phyloP scores from a whole-genome alignment of 1,284 basidiomycete genomes.

The Trametes versicolor region DNA sequence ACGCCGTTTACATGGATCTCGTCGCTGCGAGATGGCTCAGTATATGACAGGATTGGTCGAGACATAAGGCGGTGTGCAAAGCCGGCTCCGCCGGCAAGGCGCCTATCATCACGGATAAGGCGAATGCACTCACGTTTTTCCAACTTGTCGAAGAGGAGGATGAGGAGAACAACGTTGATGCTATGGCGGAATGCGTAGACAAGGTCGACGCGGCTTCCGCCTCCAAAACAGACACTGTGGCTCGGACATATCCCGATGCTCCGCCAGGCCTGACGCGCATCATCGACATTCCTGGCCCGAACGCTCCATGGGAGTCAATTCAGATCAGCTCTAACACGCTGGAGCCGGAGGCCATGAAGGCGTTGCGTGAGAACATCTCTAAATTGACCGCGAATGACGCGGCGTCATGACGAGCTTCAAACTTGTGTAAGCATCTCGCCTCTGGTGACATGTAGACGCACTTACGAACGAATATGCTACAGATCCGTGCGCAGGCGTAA shows the following conservation, averaged over 20 bases:
- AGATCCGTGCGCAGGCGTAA: too few species aligned
- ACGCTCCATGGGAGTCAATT: conserved; percentile 15
- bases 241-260: not conserved
- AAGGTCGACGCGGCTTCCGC: not conserved
- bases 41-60: conserved; percentile 14
- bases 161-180: not conserved
- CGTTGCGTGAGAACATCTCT: not conserved
- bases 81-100: conserved; percentile 9
- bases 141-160: conserved; percentile 13
- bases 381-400: not conserved
- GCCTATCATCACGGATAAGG: conserved; percentile 10
- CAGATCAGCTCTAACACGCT: conserved; percentile 18
- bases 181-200: not conserved
- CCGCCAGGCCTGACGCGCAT: conserved; percentile 1
- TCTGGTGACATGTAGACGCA: too few species aligned
- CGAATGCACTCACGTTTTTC: conserved; percentile 5
- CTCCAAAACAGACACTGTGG: not conserved
- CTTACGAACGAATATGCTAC: too few species aligned
- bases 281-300: conserved; percentile 15
- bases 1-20: not conserved
- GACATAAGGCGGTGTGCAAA: conserved; percentile 23
- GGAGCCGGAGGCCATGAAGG: conserved; percentile 13
- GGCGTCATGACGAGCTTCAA: not conserved
- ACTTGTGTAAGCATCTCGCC: too few species aligned
- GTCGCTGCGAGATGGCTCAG: not conserved